phyloP scores from a whole-genome alignment of 805 yeast species.

The Maudiozyma pseudohumilis region DNA sequence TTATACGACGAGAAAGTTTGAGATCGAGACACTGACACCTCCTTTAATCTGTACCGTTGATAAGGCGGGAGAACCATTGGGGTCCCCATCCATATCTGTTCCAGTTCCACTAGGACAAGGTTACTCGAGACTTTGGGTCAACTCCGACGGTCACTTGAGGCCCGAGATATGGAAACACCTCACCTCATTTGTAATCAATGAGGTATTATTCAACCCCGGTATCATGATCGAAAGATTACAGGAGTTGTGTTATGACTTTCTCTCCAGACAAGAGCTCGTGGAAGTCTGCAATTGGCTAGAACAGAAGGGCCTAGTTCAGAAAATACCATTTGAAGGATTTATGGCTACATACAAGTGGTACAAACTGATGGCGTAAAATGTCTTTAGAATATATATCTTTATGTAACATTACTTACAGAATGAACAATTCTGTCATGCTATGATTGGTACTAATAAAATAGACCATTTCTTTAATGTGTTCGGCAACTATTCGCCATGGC shows the following conservation, averaged over 20 bases:
- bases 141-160: constrained; percentile 52
- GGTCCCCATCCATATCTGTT: constrained; percentile 6
- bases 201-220: constrained; percentile 49
- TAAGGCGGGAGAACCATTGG: constrained; percentile 5
- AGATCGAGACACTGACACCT: constrained; percentile 50
- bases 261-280: constrained; percentile 32
- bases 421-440: not conserved
- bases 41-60: constrained; percentile 39
- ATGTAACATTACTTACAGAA: not conserved
- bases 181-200: constrained; percentile 37
- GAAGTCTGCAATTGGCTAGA: constrained; percentile 38
- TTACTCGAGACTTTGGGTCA: constrained; percentile 65
- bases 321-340: constrained; percentile 16
- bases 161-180: constrained; percentile 49
- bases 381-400: not conserved
- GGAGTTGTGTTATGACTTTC: constrained; percentile 17
- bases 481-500: constrained; percentile 7
- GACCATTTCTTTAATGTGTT: not conserved
- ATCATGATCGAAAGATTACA: constrained; percentile 25
- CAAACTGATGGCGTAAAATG: constrained; percentile 7
- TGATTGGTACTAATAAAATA: not conserved
- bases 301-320: constrained; percentile 20
- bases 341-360: constrained; percentile 21
- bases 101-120: constrained; percentile 52
- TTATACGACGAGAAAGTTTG: constrained; percentile 69